phyloP scores from a whole-genome alignment of 2,329 filamentous ascomycete genomes.

The Ophiognomonia clavigignenti-juglandacearum region DNA sequence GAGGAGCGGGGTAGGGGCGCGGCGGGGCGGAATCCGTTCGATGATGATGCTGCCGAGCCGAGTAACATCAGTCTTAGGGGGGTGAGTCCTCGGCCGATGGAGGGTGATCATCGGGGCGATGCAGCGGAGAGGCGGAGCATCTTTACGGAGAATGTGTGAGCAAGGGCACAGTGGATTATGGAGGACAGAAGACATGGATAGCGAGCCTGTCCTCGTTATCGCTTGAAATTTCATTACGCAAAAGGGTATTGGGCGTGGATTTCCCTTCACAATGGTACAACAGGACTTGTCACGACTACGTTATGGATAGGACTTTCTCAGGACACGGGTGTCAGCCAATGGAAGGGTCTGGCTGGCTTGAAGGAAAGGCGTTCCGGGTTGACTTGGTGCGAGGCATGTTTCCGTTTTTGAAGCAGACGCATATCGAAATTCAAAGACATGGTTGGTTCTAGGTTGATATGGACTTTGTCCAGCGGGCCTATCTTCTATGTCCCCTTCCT shows the following conservation, averaged over 20 bases:
- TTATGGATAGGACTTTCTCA: not conserved
- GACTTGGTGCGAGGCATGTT: not conserved
- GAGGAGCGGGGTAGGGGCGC: constrained; percentile 23
- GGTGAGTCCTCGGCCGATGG: constrained; percentile 71
- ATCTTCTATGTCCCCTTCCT: too few species aligned
- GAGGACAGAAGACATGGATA: not conserved
- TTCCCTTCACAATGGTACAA: not conserved
- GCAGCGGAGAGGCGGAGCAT: constrained; percentile 65
- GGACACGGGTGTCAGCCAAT: not conserved
- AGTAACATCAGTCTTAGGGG: constrained; percentile 61
- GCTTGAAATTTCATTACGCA: not conserved
- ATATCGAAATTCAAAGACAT: too few species aligned
- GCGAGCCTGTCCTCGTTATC: not conserved
- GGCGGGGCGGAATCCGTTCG: constrained; percentile 60
- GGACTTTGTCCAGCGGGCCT: too few species aligned
- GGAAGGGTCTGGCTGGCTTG: not conserved
- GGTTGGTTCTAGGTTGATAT: too few species aligned
- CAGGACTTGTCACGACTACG: not conserved
- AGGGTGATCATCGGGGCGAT: constrained; percentile 41
- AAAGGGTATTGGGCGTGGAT: too few species aligned
- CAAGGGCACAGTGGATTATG: not conserved
- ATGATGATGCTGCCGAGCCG: constrained; percentile 57
- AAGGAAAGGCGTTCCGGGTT: not conserved
- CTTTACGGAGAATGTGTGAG: constrained; percentile 64
- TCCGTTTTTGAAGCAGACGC: not conserved